phyloP scores from a whole-genome alignment of 805 yeast genomes.

The Yarrowia keelungensis region DNA sequence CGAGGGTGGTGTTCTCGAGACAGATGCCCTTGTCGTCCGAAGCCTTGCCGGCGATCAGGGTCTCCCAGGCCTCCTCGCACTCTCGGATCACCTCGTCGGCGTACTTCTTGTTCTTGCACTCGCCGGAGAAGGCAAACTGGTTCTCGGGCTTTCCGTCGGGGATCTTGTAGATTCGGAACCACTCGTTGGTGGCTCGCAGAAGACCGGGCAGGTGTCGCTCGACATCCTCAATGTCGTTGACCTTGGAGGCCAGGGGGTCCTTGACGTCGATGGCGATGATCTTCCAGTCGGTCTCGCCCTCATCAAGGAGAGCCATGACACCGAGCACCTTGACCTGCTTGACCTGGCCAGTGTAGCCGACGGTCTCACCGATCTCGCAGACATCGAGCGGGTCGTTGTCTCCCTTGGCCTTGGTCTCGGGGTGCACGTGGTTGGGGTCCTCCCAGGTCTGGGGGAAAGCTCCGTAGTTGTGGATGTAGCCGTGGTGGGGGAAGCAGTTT shows the following conservation, averaged over 20 bases:
- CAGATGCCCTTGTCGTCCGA: constrained; percentile 69
- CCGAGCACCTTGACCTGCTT: constrained; percentile 93
- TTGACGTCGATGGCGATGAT: constrained; percentile 81
- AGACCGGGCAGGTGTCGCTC: constrained; percentile 89
- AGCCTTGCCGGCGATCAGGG: constrained; percentile 68
- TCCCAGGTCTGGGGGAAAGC: constrained; percentile 99
- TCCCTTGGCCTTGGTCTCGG: constrained; percentile 65
- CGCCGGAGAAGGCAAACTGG: constrained; percentile 95
- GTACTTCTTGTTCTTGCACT: constrained; percentile 83
- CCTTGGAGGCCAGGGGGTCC: constrained; percentile 87
- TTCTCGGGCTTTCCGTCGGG: constrained; percentile 98
- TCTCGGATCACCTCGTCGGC: constrained; percentile 85
- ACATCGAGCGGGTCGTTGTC: constrained; percentile 97
- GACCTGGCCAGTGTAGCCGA: constrained; percentile 80
- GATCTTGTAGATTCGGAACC: constrained; percentile 98
- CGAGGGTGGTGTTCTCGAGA: constrained; percentile 77
- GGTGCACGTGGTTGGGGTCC: constrained; percentile 68
- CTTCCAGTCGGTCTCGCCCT: constrained; percentile 98
- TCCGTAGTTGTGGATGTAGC: constrained; percentile 98
- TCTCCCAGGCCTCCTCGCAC: constrained; percentile 85
- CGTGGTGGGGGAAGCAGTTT: constrained; percentile 98
- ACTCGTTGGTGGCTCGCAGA: constrained; percentile 90
- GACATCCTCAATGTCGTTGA: constrained; percentile 91
- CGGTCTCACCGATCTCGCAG: constrained; percentile 83
- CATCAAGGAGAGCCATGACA: constrained; percentile 92